Percentiles rank a stretch among this genome's conserved stretches.
These are phyloP conservation scores for Fraxinus nigra DNA, from an alignment of 305 asterid genomes.

Conservation along the genomic window DNA sequence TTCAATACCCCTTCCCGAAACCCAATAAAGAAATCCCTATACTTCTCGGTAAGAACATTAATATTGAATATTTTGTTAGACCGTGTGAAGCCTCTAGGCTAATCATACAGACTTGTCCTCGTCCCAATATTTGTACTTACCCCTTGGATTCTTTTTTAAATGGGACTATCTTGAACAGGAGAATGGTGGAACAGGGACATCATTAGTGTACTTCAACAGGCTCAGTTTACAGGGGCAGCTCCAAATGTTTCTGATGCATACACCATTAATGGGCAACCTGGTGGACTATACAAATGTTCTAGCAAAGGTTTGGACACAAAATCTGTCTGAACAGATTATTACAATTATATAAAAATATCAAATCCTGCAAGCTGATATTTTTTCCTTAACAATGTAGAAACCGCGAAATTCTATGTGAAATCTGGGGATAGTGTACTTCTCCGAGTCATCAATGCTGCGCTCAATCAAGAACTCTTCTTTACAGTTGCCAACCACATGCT, in stretches of 20 bases:
- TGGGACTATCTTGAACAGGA: conserved; percentile 37
- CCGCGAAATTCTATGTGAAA: conserved; percentile 47
- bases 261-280: conserved; percentile 90
- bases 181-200: conserved; percentile 89
- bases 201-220: conserved; percentile 46
- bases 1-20: conserved; percentile 51
- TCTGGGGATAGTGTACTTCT: conserved; percentile 58
- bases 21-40: conserved; percentile 57
- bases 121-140: not conserved
- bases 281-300: conserved; percentile 72
- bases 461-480: conserved; percentile 80
- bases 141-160: not conserved
- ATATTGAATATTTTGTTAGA: not conserved
- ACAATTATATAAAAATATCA: not conserved
- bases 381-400: conserved; percentile 32
- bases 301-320: conserved; percentile 43
- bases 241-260: conserved; percentile 78
- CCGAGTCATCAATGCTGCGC: conserved; percentile 83
- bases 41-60: conserved; percentile 51
- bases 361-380: not conserved
- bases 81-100: not conserved
- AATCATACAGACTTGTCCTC: not conserved
- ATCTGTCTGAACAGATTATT: not conserved
- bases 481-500: conserved; percentile 65
- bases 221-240: conserved; percentile 63